Conservation (phyloP, 352 stramenopile genomes). For the Globisporangium carolinianum region DNA sequence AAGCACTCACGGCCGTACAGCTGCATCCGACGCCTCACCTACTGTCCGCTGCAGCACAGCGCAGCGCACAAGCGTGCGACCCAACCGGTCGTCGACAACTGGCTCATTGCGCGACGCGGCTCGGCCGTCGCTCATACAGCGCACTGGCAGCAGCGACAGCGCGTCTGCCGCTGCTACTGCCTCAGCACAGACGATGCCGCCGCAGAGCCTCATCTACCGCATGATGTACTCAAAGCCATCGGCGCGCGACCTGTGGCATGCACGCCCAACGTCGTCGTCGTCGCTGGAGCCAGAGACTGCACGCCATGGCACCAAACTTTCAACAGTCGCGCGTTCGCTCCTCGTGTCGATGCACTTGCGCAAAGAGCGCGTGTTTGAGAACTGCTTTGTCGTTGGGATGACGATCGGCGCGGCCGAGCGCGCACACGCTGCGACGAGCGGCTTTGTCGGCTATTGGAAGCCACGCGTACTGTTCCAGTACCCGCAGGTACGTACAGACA, state of each 20-base stretch:
- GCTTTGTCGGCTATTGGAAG: conserved; percentile 57
- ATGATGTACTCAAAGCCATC: conserved; percentile 73
- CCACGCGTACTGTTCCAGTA: conserved; percentile 68
- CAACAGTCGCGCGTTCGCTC: conserved; percentile 62
- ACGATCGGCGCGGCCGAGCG: conserved; percentile 25
- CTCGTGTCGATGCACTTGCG: conserved; percentile 79
- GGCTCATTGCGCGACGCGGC: conserved; percentile 19
- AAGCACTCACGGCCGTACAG: neutral
- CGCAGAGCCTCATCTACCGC: conserved; percentile 62
- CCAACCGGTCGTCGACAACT: conserved; percentile 51
- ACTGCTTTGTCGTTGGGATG: conserved; percentile 69
- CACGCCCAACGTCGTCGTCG: conserved; percentile 13
- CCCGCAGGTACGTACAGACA: conserved; percentile 28
- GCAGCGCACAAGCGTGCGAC: conserved; percentile 18
- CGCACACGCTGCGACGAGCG: conserved; percentile 15
- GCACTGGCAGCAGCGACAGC: neutral
- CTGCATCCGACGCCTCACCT: neutral
- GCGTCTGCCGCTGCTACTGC: neutral
- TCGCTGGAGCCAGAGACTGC: neutral
- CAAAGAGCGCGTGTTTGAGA: conserved; percentile 78
- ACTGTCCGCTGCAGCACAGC: neutral
- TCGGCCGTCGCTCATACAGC: neutral
- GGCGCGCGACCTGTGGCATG: conserved; percentile 50
- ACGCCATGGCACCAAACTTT: conserved; percentile 29
- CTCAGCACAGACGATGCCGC: conserved; percentile 21